Evolutionary conservation across 2,329 filamentous ascomycete genomes (phyloP), one percentile per base, ranked within the genome.

Genomic region (Sarocladium strictum): DNA sequence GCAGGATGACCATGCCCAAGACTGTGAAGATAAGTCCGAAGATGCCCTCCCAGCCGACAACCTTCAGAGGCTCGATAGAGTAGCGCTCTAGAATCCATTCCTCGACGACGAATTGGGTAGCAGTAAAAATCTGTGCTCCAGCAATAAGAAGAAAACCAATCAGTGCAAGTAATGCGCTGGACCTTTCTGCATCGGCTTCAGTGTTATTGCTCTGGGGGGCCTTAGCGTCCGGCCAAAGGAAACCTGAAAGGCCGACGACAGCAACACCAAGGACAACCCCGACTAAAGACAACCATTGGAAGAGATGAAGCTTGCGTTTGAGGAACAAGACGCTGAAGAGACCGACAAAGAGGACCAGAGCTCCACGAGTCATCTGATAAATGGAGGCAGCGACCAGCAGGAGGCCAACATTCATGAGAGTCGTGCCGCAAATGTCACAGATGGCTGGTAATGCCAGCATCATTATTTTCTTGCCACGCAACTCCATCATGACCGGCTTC

Each of bases 311-410:
- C 61, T 83, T 86, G 49, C 90, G 83, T 63, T 84, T 86, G 55
- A 99, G 76, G 69, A 99, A 97, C 12, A 96, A 64, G 26, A 99
- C 92, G 65, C 91, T 96, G 73, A 99, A 97, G 0, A 97, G 75
- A 0, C 94, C 94, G 19, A 99, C 94, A 63, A 99, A 99, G 6
- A 99, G 79, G 2, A 99, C 93, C 40, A 99, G 78, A 0, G 94
- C 94, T 9, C 94, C 94, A 56, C 94, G 80, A 1, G 93, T 97
- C 94, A 99, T 99, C 73, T 99, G 94, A 72, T 97, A 99, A 65
- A 99, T 97, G 57, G 90, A 95, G 1, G 94, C 90, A 12, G 90
- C 94, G 23, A 97, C 92, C 67, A 97, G 92, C 50, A 97, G 79
- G 61, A 99, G 78, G 3, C 94, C 94, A 3, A 90, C 89, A 66